A percentile compares a stretch with the other conserved stretches of the same genome.
These are phyloP conservation scores for Daldinia bambusicola DNA, from an alignment of 495 filamentous ascomycete species.

Conservation along the genomic window DNA sequence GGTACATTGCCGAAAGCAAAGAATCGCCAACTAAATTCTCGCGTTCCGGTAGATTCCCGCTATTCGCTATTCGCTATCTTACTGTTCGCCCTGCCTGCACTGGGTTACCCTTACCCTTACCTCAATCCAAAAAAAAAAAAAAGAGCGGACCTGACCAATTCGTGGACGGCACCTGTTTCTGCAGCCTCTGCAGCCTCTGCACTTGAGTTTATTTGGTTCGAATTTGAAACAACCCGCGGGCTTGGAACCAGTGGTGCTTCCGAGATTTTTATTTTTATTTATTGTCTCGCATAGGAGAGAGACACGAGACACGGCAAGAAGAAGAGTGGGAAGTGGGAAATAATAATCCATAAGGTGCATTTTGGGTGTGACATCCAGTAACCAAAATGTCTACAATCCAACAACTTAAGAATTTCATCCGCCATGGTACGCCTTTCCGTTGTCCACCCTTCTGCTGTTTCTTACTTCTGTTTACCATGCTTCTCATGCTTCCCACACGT, in stretches of 20 bases:
- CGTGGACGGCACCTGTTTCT: slow-evolving; percentile 17
- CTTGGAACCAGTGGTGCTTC: slow-evolving; percentile 27
- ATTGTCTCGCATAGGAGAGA: slow-evolving; percentile 31
- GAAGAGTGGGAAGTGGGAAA: slow-evolving; percentile 16
- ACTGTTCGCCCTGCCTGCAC: not conserved
- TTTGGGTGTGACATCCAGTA: slow-evolving; percentile 32
- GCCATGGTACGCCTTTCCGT: slow-evolving; percentile 71
- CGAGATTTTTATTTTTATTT: slow-evolving; percentile 30
- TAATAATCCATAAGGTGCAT: slow-evolving; percentile 19
- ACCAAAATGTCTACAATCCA: slow-evolving; percentile 78
- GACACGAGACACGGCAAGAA: slow-evolving; percentile 10
- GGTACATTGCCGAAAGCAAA: slow-evolving; percentile 34
- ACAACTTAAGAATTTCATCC: slow-evolving; percentile 93
- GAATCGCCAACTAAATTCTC: slow-evolving; percentile 17
- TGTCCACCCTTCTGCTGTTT: slow-evolving; percentile 15
- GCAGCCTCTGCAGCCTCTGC: slow-evolving; percentile 1
- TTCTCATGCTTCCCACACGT: slow-evolving; percentile 1
- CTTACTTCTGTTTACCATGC: slow-evolving; percentile 15
- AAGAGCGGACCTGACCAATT: slow-evolving; percentile 6
- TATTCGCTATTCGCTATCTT: not conserved
- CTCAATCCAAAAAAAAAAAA: not conserved
- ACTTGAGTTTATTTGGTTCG: slow-evolving; percentile 26
- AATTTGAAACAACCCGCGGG: slow-evolving; percentile 31
- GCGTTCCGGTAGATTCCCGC: slow-evolving; percentile 32
- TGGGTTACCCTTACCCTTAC: slow-evolving; percentile 1